phyloP scores from a whole-genome alignment of 2,329 filamentous ascomycete species.

The Colletotrichum sp. region DNA sequence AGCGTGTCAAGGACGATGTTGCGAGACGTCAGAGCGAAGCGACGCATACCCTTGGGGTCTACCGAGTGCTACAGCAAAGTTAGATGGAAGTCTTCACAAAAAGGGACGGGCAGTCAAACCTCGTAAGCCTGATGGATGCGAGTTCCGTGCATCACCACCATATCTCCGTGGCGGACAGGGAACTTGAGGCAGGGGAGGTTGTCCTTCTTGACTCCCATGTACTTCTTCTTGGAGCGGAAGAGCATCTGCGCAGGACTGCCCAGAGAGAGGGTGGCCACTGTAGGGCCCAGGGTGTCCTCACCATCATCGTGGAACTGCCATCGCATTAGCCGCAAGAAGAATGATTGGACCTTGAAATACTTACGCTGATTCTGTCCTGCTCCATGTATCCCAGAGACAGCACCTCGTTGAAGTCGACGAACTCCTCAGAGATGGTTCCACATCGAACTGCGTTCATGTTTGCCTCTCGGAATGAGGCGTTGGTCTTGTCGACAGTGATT shows the following conservation, averaged over 20 bases:
- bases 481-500: constrained; percentile 37
- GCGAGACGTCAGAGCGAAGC: constrained; percentile 63
- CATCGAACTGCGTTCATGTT: neutral
- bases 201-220: neutral
- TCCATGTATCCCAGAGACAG: constrained; percentile 69
- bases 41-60: constrained; percentile 51
- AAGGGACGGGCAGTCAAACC: constrained; percentile 32
- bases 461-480: constrained; percentile 12
- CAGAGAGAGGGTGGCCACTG: constrained; percentile 66
- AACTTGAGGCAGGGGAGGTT: constrained; percentile 36
- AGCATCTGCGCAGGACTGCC: constrained; percentile 64
- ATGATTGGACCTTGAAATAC: constrained; percentile 21
- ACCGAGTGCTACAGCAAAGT: constrained; percentile 52
- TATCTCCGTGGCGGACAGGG: constrained; percentile 64
- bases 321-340: neutral
- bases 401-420: constrained; percentile 65
- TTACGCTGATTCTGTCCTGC: constrained; percentile 59
- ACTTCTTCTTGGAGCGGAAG: constrained; percentile 57
- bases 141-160: constrained; percentile 67
- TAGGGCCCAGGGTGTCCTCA: constrained; percentile 65
- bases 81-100: constrained; percentile 13
- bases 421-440: constrained; percentile 27
- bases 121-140: constrained; percentile 66
- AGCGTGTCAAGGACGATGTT: constrained; percentile 53
- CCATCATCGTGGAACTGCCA: constrained; percentile 70